phyloP scores from a whole-genome alignment of 441 rosid species.

The Aquilaria agallochum region DNA sequence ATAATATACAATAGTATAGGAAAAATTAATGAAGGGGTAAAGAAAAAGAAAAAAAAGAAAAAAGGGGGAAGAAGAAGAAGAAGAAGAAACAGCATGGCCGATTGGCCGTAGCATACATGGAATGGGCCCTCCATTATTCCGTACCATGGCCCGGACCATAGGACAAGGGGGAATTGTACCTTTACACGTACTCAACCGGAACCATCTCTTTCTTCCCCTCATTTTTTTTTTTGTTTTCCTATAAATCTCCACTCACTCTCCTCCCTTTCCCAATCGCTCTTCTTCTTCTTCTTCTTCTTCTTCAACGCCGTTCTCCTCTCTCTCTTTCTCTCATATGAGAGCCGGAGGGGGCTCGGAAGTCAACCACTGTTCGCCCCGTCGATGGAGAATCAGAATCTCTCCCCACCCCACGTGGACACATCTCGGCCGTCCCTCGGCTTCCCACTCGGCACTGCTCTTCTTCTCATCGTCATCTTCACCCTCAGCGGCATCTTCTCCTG shows the following conservation, averaged over 20 bases:
- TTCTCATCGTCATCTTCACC: slow-evolving; percentile 70
- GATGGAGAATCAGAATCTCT: slow-evolving; percentile 67
- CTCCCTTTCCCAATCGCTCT: neutral
- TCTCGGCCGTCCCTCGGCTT: slow-evolving; percentile 88
- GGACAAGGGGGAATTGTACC: slow-evolving; percentile 13
- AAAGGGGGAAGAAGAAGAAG: too few species aligned
- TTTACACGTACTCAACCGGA: slow-evolving; percentile 15
- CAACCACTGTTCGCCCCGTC: neutral
- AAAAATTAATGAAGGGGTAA: too few species aligned
- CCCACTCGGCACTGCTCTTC: slow-evolving; percentile 92
- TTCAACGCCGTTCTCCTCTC: neutral
- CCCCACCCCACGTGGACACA: slow-evolving; percentile 76
- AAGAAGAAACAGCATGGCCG: too few species aligned
- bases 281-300: neutral
- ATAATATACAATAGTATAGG: too few species aligned
- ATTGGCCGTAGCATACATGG: neutral
- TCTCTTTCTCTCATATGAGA: slow-evolving; percentile 32
- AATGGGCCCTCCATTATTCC: slow-evolving; percentile 18
- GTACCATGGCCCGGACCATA: slow-evolving; percentile 32
- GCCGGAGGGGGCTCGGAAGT: slow-evolving; percentile 18
- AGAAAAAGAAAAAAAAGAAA: too few species aligned
- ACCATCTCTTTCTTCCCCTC: neutral
- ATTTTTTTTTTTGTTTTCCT: slow-evolving; percentile 9
- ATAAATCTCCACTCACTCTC: slow-evolving; percentile 9
- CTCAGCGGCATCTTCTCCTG: slow-evolving; percentile 91